Conservation (phyloP, 805 yeast genomes). For the Starmera caribaea region DNA sequence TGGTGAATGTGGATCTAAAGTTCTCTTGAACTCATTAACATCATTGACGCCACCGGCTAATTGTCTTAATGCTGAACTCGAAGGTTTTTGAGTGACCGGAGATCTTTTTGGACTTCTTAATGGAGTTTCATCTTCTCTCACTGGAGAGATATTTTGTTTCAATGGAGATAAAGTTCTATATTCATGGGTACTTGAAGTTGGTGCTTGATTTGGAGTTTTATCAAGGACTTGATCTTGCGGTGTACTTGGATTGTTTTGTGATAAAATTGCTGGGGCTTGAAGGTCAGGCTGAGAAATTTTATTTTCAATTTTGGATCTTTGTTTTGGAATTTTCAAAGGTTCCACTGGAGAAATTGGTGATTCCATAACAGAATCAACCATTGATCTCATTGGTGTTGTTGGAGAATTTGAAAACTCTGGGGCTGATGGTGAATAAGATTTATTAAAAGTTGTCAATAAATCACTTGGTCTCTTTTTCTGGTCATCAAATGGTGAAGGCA, state of each 20-base stretch:
- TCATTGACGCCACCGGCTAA: neutral
- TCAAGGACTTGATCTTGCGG: neutral
- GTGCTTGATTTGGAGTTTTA: neutral
- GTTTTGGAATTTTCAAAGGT: too few relatives aligned
- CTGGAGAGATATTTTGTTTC: neutral
- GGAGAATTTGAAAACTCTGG: too few relatives aligned
- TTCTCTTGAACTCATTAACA: too few relatives aligned
- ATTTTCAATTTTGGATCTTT: too few relatives aligned
- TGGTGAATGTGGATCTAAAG: too few relatives aligned
- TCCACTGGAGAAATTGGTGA: too few relatives aligned
- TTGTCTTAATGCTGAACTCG: neutral
- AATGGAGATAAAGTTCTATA: slow-evolving; percentile 4
- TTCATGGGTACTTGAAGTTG: slow-evolving; percentile 1
- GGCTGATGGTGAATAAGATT: too few relatives aligned
- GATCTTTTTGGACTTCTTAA: neutral
- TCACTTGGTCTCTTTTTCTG: too few relatives aligned
- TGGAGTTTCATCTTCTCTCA: neutral
- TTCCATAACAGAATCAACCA: too few relatives aligned
- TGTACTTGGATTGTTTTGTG: neutral
- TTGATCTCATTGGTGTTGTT: neutral
- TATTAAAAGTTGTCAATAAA: too few relatives aligned
- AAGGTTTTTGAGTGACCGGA: neutral
- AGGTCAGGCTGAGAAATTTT: too few relatives aligned
- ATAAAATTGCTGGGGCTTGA: neutral
- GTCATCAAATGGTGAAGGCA: too few relatives aligned